Evolutionary conservation across 331 rosid genomes (phyloP), one percentile per base, ranked within the genome.

Genomic region (Saraca asoca): DNA sequence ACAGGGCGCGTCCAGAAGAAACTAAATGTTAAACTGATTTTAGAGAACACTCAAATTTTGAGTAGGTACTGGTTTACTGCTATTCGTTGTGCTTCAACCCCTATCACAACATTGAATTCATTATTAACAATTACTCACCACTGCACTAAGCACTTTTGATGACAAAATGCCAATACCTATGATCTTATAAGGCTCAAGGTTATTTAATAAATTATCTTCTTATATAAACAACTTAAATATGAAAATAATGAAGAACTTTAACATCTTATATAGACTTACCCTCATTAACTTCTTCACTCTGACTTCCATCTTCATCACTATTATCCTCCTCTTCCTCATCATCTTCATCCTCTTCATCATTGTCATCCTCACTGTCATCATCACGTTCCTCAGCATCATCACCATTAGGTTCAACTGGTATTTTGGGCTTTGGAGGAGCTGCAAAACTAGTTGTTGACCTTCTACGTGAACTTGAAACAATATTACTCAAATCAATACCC

Each of bases 401-500:
- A 55, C 72, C 83, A 55, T 77, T 84, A 43, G 79, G 84, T 69
- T 89, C 80, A 70, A 84, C 85, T 16, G 79, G 88, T 19, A 68
- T 39, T 83, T 92, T 81, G 14, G 95, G 89, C 87, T 81, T 85
- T 14, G 88, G 88, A 79, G 94, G 95, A 61, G 85, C 39, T 20
- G 66, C 64, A 74, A 76, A 92, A 71, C 91, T 82, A 42, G 72
- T 37, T 12, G 85, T 67, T 58, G 96, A 88, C 69, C 98, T 83
- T 68, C 98, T 80, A 13, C 98, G 95, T 45, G 98, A 77, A 72
- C 94, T 92, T 37, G 79, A 78, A 20, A 92, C 96, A 41, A 92
- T 89, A 78, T 92, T 92, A 70, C 98, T 87, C 64, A 64, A 14
- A 77, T 92, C 98, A 76, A 92, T 92, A 69, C 98, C 98, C 82